Evolutionary conservation across 1,284 basidiomycete genomes (phyloP), one percentile per base, ranked within the genome.

Genomic region (Rhodotorula sp.): DNA sequence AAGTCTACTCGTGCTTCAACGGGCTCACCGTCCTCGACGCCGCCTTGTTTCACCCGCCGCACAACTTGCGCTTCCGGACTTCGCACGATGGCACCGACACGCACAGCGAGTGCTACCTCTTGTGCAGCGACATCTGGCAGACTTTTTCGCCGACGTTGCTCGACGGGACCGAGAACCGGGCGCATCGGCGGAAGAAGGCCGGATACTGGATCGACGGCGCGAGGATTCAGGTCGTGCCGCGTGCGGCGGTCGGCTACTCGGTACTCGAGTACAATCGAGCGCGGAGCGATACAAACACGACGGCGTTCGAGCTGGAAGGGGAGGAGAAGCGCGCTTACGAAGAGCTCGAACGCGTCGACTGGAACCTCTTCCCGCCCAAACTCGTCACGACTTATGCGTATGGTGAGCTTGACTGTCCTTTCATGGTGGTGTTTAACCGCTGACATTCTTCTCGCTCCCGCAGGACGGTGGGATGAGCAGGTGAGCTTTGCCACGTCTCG

Each of bases 1-100:
- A 84, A 73, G 83, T 83, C 26, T 83, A 83, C 74, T 79, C 81
- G 39, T 83, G 82, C 62, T 84, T 64, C 59, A 73, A 76, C 63
- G 74, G 74, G 29, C 47, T 83, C 56, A 80, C 81, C 16, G 80
- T 83, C 58, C 74, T 84, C 70, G 73, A 75, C 65, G 80, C 81
- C 43, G 66, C 69, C 14, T 80, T 81, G 7, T 81, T 82, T 77
- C 65, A 79, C 43, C 73, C 79, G 16, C 80, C 74, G 12, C 63
- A 73, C 58, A 57, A 51, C 18, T 43, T 76, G 56, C 74, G 72
- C 23, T 73, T 76, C 59, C 69, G 72, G 20, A 20, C 67, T 3
- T 56, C 65, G 8, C 39, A 62, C 10, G 21, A 29, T n/a, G 58
- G 60, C 48, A 60, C 52, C 54, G 74, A 76, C 54, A 48, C 18